Percentiles rank a stretch among this genome's conserved stretches.
Evolutionary conservation across 768 basidiomycete genomes (phyloP).

Genomic region (Termitomyces heimii): DNA sequence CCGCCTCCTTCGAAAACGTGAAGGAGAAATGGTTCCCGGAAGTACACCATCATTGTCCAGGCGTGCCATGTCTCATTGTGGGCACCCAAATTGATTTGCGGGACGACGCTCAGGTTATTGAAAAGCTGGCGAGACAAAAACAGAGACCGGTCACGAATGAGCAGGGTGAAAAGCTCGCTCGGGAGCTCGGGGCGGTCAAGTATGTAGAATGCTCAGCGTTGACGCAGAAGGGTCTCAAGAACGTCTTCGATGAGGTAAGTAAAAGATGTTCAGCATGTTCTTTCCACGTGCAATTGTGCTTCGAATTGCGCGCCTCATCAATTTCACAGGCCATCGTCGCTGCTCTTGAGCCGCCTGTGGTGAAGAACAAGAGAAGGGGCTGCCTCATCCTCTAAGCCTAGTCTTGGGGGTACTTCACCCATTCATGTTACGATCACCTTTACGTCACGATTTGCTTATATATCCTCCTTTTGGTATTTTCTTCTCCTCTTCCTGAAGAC

Average conservation of each 20-base stretch:
- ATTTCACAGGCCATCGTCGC: conserved; percentile 86
- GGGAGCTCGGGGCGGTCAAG: conserved; percentile 97
- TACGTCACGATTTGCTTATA: conserved; percentile 40
- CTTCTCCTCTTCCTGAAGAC: conserved; percentile 32
- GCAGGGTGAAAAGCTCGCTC: conserved; percentile 90
- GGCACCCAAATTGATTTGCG: conserved; percentile 97
- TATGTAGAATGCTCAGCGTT: conserved; percentile 99
- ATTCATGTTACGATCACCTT: conserved; percentile 28
- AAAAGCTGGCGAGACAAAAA: conserved; percentile 95
- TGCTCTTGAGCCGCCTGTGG: conserved; percentile 93
- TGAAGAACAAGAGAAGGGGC: conserved; percentile 69
- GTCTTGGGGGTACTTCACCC: conserved; percentile 17
- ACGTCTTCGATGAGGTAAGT: conserved; percentile 98
- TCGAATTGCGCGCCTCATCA: conserved; percentile 7
- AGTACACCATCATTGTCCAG: conserved; percentile 99
- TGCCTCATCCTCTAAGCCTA: conserved; percentile 78
- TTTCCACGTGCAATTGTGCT: conserved; percentile 5
- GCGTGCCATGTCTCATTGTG: conserved; percentile 98
- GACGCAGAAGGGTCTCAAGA: conserved; percentile 99
- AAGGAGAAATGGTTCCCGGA: conserved; percentile 99
- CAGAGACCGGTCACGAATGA: conserved; percentile 87
- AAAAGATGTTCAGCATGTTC: not conserved
- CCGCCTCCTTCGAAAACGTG: conserved; percentile 99
- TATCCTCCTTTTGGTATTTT: conserved; percentile 35
- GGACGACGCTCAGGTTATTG: conserved; percentile 87